These are phyloP conservation scores for Simplicillium aogashimaense DNA, from an alignment of 2,329 filamentous ascomycete genomes.

Conservation along the genomic window DNA sequence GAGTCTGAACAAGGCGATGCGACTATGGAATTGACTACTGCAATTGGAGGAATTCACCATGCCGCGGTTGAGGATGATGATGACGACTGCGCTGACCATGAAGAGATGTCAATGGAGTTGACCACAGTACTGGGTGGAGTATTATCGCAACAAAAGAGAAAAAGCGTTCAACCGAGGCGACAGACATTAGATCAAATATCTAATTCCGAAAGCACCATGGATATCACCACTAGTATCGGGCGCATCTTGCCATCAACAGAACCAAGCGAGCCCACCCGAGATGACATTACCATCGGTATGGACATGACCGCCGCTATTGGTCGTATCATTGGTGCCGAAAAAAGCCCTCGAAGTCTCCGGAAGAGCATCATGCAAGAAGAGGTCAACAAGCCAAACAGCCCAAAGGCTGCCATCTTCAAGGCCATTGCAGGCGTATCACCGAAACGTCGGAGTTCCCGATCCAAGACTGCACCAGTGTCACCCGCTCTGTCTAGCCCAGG, in stretches of 20 bases:
- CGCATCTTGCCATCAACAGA: slow-evolving; percentile 19
- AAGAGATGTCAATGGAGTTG: slow-evolving; percentile 67
- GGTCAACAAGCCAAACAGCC: slow-evolving; percentile 35
- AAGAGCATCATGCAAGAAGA: slow-evolving; percentile 52
- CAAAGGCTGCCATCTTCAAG: slow-evolving; percentile 24
- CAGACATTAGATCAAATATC: slow-evolving; percentile 20
- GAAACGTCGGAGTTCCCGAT: slow-evolving; percentile 18
- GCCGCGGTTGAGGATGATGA: slow-evolving; percentile 20
- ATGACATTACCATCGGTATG: slow-evolving; percentile 34
- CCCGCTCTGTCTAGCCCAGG: slow-evolving; percentile 40
- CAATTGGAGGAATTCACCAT: slow-evolving; percentile 59
- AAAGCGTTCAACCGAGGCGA: slow-evolving; percentile 13
- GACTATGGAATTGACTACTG: slow-evolving; percentile 80
- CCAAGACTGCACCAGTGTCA: slow-evolving; percentile 2
- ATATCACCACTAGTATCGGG: slow-evolving; percentile 41
- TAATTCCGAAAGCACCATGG: slow-evolving; percentile 31
- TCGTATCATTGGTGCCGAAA: slow-evolving; percentile 38
- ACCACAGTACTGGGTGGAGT: slow-evolving; percentile 55
- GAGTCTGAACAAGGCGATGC: slow-evolving; percentile 1
- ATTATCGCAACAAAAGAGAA: slow-evolving; percentile 22
- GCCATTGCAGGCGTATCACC: slow-evolving; percentile 13
- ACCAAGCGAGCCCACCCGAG: slow-evolving; percentile 6
- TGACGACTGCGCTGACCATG: slow-evolving; percentile 42
- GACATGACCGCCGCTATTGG: slow-evolving; percentile 58
- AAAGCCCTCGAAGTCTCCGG: slow-evolving; percentile 24